Conservation (phyloP, 2,329 filamentous ascomycete genomes). For the Arthrinium phaeospermum region DNA sequence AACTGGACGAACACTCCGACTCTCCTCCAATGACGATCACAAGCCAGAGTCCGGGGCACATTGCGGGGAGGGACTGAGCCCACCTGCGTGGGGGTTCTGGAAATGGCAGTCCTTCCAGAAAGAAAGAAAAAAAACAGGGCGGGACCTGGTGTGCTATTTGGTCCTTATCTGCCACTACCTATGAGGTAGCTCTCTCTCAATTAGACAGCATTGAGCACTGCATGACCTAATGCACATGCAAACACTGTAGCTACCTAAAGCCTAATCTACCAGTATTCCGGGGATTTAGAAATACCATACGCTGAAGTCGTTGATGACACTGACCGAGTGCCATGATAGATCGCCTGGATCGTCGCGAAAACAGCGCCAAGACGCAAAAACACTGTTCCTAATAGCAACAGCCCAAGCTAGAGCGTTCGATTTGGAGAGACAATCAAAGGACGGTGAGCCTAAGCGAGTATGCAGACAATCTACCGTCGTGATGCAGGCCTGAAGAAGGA, state of each 20-base stretch:
- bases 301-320: background rate
- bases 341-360: background rate
- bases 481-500: conserved; percentile 13
- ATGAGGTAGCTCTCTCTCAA: background rate
- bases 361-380: conserved; percentile 18
- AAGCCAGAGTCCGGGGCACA: conserved; percentile 33
- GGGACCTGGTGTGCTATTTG: background rate
- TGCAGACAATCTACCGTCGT: conserved; percentile 6
- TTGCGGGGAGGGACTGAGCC: conserved; percentile 28
- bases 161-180: background rate
- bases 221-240: conserved; percentile 15
- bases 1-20: conserved; percentile 11
- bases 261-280: background rate
- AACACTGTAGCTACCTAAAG: background rate
- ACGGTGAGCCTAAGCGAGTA: conserved; percentile 18
- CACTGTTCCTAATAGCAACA: background rate
- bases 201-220: background rate
- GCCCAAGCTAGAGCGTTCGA: background rate
- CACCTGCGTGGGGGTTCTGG: conserved; percentile 27
- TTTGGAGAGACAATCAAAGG: background rate
- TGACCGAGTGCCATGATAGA: conserved; percentile 1
- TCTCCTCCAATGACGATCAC: conserved; percentile 30
- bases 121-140: background rate
- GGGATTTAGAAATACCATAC: background rate
- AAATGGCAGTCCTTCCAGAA: conserved; percentile 11